Base-by-base conservation (phyloP, 1,139 yeast genomes). In the Pichia sp. region DNA sequence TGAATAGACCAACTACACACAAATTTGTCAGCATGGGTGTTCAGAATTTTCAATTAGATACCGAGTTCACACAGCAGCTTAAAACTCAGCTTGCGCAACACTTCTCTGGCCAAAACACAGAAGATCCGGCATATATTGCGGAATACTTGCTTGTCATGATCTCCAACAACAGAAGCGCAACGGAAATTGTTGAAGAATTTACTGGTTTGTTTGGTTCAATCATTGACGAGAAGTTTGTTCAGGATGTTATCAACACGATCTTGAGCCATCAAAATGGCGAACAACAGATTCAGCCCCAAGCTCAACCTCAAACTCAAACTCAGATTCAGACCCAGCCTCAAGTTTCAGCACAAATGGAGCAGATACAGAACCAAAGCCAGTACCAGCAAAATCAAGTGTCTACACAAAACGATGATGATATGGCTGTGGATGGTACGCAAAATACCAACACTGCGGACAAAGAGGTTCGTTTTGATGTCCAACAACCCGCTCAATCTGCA, bases 111-210 rank as follows among this genome's bases (percentile, higher is more conserved):
- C 44, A 56, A 37, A 68, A 67, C 44, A 61, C 61, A 7, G 95
- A 84, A 49, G 95, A 86, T 59, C 79, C 86, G 33, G 77, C 71
- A 40, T 87, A 83, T 59, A 83, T 85, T 37, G 86, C 95, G 16
- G 95, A 87, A 59, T 87, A 79, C 59, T 79, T 87, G 49, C 74
- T 81, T 27, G 74, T 85, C 47, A 70, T 86, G 66, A 79, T 86
- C 48, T 79, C 83, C 29, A 85, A 85, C 56, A 79, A 81, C 54
- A 81, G 85, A 58, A 66, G 79, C 5, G 74, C 81, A 9, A 71
- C 69, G 8, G 86, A 83, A 51, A 82, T 86, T 39, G 72, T 77
- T 5, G 62, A 65, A 8, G 95, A 87, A 59, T 72, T 87, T 37
- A 67, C 75, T 36, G 77, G 79, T 38, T 66, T 85, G 44, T 78